Conservation (phyloP, 2,329 filamentous ascomycete genomes). For the Arthroderma sp. region DNA sequence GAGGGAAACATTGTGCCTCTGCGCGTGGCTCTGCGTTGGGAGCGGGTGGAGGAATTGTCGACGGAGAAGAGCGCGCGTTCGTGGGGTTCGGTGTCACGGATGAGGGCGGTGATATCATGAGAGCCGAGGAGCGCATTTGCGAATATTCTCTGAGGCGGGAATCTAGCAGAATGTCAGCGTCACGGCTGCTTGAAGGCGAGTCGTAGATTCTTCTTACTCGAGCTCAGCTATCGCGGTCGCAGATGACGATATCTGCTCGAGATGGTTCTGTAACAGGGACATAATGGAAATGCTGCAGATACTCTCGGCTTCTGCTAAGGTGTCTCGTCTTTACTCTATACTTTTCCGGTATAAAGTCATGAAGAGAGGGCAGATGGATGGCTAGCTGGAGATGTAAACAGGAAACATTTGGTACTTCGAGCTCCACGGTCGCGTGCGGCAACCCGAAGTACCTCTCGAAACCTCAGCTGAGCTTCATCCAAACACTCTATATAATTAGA, state of each 20-base stretch:
- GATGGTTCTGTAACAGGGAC: constrained; percentile 56
- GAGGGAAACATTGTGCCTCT: constrained; percentile 38
- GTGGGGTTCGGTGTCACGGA: constrained; percentile 88
- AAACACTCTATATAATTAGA: no score
- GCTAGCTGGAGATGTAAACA: no score
- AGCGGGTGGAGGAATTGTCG: constrained; percentile 48
- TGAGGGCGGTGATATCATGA: constrained; percentile 85
- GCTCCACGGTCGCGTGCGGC: no score
- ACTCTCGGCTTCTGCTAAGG: background rate
- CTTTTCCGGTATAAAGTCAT: no score
- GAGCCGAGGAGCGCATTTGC: constrained; percentile 80
- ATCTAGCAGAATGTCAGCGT: constrained; percentile 24
- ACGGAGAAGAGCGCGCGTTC: constrained; percentile 92
- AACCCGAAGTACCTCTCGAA: no score
- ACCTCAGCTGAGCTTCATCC: no score
- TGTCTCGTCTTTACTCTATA: no score
- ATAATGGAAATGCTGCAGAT: constrained; percentile 30
- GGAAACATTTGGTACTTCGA: no score
- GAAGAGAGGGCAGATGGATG: no score
- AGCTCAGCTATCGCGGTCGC: constrained; percentile 63
- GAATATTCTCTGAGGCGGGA: constrained; percentile 85
- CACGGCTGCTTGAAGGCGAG: constrained; percentile 5
- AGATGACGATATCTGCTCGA: constrained; percentile 66
- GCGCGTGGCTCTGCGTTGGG: constrained; percentile 33
- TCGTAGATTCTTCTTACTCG: constrained; percentile 44